Conservation (phyloP, 2,329 filamentous ascomycete species). For the Sarocladiaceae sp. region DNA sequence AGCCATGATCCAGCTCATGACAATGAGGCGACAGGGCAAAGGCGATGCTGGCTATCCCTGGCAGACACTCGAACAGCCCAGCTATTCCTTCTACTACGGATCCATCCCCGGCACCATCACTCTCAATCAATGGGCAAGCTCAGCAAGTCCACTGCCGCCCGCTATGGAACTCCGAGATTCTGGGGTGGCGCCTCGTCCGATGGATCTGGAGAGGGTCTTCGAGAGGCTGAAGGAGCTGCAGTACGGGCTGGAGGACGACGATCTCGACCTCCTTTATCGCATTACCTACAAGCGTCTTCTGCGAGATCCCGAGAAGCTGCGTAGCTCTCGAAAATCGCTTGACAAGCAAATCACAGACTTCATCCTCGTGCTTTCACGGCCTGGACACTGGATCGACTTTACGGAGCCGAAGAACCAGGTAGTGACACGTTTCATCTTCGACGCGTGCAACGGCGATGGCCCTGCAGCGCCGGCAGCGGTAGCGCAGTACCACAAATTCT, state of each 20-base stretch:
- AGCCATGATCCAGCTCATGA: conserved; percentile 53
- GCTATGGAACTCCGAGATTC: conserved; percentile 52
- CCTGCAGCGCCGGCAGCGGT: neutral
- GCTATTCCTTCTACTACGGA: conserved; percentile 62
- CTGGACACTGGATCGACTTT: conserved; percentile 64
- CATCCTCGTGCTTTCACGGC: conserved; percentile 60
- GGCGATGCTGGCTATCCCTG: conserved; percentile 47
- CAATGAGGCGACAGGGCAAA: conserved; percentile 39
- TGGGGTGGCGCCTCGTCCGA: conserved; percentile 52
- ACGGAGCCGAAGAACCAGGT: conserved; percentile 64
- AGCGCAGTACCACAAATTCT: conserved; percentile 58
- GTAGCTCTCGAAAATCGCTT: conserved; percentile 55
- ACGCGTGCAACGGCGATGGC: conserved; percentile 47
- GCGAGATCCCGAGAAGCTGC: conserved; percentile 57
- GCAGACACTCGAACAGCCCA: conserved; percentile 70
- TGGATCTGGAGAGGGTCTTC: conserved; percentile 51
- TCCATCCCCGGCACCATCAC: conserved; percentile 63
- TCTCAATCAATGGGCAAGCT: conserved; percentile 61
- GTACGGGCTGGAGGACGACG: conserved; percentile 47
- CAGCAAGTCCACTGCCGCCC: conserved; percentile 50
- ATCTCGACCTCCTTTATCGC: conserved; percentile 53
- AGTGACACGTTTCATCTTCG: conserved; percentile 65
- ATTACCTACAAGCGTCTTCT: conserved; percentile 63
- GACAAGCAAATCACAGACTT: conserved; percentile 69
- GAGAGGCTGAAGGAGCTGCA: conserved; percentile 55